Evolutionary conservation across 2,329 filamentous ascomycete species (phyloP), one percentile per base, ranked within the genome.

Genomic region (Endocalyx cinctus): DNA sequence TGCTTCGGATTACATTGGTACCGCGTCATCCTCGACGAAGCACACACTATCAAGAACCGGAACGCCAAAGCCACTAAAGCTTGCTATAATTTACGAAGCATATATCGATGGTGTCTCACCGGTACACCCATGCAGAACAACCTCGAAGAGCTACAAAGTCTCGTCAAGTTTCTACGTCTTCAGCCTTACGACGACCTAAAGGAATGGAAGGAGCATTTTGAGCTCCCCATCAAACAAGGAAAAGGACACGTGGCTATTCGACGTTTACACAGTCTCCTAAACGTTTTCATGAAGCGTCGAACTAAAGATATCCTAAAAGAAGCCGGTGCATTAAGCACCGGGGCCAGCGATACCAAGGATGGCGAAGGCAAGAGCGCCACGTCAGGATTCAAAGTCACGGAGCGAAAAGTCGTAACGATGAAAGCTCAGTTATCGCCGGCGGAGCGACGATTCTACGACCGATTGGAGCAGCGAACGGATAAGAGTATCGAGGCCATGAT

Each of bases 81-180:
- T 2, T 92, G 86, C 46, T 98, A 82, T 55, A 86, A 86, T 2
- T 64, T 98, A 19, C 72, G 82, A 18, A 82, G 87, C 14, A 84
- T 92, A 57, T 97, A 95, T 52, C 76, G 92, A 40, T 98, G 92
- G 92, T 97, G 92, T 54, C 65, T 98, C 41, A 95, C 89, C 1
- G 92, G 92, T 33, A 98, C 92, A 2, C 92, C 92, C 0, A 88
- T 98, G 82, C 92, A 98, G 57, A 98, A 98, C 63, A 97, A 95
- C 50, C 75, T 98, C 5, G 92, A 98, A 46, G 92, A 98, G 60
- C 67, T 98, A 32, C 92, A 98, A 55, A 94, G 87, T 46, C 66
- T 98, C 34, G 87, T 98, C 57, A 86, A 82, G 41, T 98, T 98
- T 59, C 70, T 98, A 23, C 81, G 86, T 12, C 95, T 98, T 54